A percentile compares a stretch with the other conserved stretches of the same genome.
Conservation (phyloP, 305 asterid species). For the Solanum hybrid region DNA sequence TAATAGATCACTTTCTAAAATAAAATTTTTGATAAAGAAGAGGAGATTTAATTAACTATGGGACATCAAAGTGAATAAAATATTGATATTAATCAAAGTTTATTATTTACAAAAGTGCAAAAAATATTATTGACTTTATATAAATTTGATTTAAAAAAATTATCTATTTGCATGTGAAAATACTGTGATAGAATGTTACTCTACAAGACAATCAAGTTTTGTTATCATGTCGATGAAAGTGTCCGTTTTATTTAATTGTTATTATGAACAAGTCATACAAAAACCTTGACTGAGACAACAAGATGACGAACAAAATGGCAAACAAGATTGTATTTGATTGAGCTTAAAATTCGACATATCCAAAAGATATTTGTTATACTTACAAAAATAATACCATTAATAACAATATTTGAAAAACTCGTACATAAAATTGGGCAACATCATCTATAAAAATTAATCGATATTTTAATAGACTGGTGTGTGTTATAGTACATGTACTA, state of each 20-base stretch:
- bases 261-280: neutral
- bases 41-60: neutral
- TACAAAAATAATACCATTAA: neutral
- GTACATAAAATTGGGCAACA: neutral
- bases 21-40: neutral
- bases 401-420: neutral
- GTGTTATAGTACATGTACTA: neutral
- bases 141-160: neutral
- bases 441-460: neutral
- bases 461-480: neutral
- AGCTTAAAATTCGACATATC: neutral
- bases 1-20: neutral
- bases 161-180: neutral
- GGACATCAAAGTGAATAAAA: neutral
- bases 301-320: neutral
- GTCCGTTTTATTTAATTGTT: neutral
- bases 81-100: neutral
- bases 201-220: neutral
- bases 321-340: neutral
- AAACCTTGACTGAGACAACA: neutral
- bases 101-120: neutral
- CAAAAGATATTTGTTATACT: neutral
- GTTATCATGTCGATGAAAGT: neutral
- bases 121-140: neutral
- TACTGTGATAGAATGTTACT: neutral